Conservation (phyloP, 2,329 filamentous ascomycete genomes). For the Cladosporium phlei region DNA sequence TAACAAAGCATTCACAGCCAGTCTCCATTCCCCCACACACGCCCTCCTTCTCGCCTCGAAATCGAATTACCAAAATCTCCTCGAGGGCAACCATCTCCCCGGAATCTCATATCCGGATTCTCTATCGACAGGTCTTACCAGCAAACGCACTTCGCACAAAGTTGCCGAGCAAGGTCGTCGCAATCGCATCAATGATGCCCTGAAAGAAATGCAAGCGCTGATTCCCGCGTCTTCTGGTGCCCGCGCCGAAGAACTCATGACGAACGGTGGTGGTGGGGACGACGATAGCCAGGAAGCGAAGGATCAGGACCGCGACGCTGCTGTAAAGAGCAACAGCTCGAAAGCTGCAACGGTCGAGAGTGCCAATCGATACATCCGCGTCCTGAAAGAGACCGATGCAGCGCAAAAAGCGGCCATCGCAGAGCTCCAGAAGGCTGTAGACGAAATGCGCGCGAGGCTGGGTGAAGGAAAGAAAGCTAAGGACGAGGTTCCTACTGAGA, state of each 20-base stretch:
- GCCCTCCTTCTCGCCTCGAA: constrained; percentile 83
- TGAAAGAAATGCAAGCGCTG: constrained; percentile 84
- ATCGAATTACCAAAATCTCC: constrained; percentile 95
- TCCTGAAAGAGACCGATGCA: constrained; percentile 59
- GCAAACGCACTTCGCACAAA: constrained; percentile 95
- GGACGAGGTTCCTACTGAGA: not conserved
- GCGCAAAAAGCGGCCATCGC: constrained; percentile 17
- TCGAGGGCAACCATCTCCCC: constrained; percentile 86
- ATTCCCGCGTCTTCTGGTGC: constrained; percentile 56
- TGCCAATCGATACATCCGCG: constrained; percentile 92
- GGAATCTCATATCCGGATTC: constrained; percentile 73
- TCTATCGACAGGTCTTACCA: constrained; percentile 87
- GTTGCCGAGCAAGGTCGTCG: constrained; percentile 93
- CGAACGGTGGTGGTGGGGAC: constrained; percentile 38
- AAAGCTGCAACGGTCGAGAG: constrained; percentile 97
- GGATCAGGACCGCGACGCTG: constrained; percentile 37
- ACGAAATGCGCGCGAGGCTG: constrained; percentile 26
- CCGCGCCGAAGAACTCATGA: constrained; percentile 33
- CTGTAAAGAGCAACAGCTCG: constrained; percentile 61
- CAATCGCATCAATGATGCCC: constrained; percentile 89
- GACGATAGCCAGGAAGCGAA: constrained; percentile 39
- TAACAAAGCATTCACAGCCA: constrained; percentile 30
- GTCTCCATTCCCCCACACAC: constrained; percentile 53
- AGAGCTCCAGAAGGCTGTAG: constrained; percentile 26
- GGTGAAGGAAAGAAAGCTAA: not conserved